These are phyloP conservation scores for Nectriaceae sp. DNA, from an alignment of 2,329 filamentous ascomycete genomes.

Conservation along the genomic window DNA sequence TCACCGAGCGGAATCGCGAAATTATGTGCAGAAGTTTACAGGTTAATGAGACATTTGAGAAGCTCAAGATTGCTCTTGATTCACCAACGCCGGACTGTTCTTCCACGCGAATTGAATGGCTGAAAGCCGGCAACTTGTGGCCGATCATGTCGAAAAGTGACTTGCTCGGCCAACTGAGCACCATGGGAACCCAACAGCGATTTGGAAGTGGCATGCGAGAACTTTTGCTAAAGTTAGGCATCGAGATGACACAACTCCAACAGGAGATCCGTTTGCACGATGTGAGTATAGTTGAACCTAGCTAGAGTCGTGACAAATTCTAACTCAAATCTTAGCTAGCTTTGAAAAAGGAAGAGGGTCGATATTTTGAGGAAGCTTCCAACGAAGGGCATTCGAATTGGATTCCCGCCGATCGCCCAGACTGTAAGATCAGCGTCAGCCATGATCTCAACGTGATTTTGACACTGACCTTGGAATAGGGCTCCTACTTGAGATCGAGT, in stretches of 20 bases:
- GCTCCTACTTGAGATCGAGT: conserved; percentile 68
- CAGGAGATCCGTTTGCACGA: conserved; percentile 54
- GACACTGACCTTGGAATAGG: too few relatives aligned
- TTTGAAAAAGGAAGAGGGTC: conserved; percentile 50
- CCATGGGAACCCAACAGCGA: conserved; percentile 7
- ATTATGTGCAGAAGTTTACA: conserved; percentile 7
- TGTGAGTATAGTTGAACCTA: too few relatives aligned
- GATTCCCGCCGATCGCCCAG: conserved; percentile 52
- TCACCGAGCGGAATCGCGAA: conserved; percentile 3
- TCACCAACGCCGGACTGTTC: conserved; percentile 5
- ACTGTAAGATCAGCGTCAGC: too few relatives aligned
- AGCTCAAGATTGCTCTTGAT: conserved; percentile 14
- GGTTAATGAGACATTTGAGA: conserved; percentile 9
- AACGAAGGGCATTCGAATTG: conserved; percentile 55
- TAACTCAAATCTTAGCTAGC: too few relatives aligned
- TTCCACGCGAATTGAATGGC: conserved; percentile 19
- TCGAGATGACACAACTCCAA: conserved; percentile 26
- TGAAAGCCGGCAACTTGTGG: conserved; percentile 25
- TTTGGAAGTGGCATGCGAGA: conserved; percentile 26
- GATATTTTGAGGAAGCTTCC: conserved; percentile 47
- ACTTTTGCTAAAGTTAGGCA: conserved; percentile 17
- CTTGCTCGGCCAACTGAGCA: conserved; percentile 17
- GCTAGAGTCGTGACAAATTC: too few relatives aligned
- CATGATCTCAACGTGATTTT: too few relatives aligned
- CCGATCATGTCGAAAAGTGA: conserved; percentile 23